Base-by-base conservation (phyloP, 345 rosid genomes). In the Populus simonii region DNA sequence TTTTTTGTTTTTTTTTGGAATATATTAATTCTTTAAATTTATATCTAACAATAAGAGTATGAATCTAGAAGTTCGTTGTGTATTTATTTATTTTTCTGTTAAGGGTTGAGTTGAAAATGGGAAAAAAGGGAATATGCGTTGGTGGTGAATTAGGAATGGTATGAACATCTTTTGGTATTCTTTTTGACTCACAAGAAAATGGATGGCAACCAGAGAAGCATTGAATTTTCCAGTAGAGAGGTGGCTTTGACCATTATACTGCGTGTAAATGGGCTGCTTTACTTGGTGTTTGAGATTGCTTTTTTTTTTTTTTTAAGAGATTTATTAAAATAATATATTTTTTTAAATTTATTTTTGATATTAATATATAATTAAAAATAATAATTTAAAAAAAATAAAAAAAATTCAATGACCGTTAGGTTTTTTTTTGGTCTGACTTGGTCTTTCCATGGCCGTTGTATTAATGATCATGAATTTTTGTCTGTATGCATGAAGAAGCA, bases 231-330 rank as follows among this genome's bases (percentile, higher is more conserved):
- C 36, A 8, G 23, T 16, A 55, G 70, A 55, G 70, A 25, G 74
- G 73, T 70, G 82, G 82, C 82, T 72, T 22, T 80, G 83, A 86
- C 82, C 78, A 65, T 8, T 45, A 17, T n/a, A 8, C 13, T n/a
- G 5, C 25, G 38, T 9, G 69, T 17, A 17, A 13, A 55, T 68
- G 33, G 17, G 23, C 29, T 18, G 39, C 47, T 78, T 43, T 33
- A 4, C 4, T 33, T 4, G 6, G 6, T 33, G 36, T 33, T 33
- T 33, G 36, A 33, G 36, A 33, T 33, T 5, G 36, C 36, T 0
- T 33, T 4, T 33, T 33, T 4, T 33, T 4, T 33, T 33, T 5
- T 33, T 33, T 4, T 27, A 27, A 33, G 35, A 33, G 35, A 33
- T 33, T 4, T 33, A 5, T 33, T 33, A 33, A 33, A 33, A 33